Conservation (phyloP, 2,329 filamentous ascomycete genomes). For the Aspergillus ochraceoroseus region DNA sequence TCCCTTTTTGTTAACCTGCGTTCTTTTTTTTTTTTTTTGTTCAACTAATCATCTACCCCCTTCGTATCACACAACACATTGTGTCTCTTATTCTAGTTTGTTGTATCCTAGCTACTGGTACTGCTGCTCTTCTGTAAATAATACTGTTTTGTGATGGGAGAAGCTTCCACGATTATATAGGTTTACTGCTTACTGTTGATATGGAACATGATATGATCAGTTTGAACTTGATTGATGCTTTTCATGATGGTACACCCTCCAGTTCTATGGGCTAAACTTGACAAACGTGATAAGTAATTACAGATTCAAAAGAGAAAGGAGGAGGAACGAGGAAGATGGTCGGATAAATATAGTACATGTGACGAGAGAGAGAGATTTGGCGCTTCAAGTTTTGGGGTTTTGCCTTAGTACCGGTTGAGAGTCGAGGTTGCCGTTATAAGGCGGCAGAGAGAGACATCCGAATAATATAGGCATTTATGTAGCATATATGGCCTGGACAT, state of each 20-base stretch:
- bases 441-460: too few relatives aligned
- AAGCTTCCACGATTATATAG: slow-evolving; percentile 1
- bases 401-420: too few relatives aligned
- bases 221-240: too few relatives aligned
- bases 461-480: too few relatives aligned
- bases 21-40: too few relatives aligned
- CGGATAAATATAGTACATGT: slow-evolving; percentile 23
- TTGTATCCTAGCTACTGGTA: not conserved
- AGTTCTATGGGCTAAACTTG: slow-evolving; percentile 2
- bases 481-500: too few relatives aligned
- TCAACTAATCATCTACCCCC: too few relatives aligned
- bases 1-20: not conserved
- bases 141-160: slow-evolving; percentile 2
- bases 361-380: not conserved
- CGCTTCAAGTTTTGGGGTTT: too few relatives aligned
- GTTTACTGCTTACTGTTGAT: slow-evolving; percentile 5
- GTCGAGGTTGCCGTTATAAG: too few relatives aligned
- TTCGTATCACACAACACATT: not conserved
- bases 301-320: slow-evolving; percentile 7
- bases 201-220: slow-evolving; percentile 1
- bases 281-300: slow-evolving; percentile 15
- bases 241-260: slow-evolving; percentile 8
- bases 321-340: too few relatives aligned
- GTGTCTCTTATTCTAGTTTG: not conserved
- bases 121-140: slow-evolving; percentile 8